These are phyloP conservation scores for Boletellus ananas DNA, from an alignment of 768 basidiomycete species.

Conservation along the genomic window DNA sequence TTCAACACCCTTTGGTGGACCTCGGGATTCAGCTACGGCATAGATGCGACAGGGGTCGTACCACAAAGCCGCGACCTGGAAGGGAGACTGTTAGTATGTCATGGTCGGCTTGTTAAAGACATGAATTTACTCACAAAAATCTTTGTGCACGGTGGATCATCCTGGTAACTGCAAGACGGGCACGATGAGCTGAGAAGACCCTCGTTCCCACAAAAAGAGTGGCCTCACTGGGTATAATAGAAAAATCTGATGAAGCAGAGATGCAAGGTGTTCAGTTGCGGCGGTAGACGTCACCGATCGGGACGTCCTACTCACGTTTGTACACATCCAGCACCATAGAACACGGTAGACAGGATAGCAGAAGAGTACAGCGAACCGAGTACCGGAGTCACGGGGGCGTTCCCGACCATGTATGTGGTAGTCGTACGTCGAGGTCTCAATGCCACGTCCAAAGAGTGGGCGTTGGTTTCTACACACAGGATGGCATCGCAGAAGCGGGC, in stretches of 20 bases:
- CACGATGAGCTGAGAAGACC: neutral
- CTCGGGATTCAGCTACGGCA: neutral
- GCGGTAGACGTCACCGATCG: too few species aligned
- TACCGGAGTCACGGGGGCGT: too few species aligned
- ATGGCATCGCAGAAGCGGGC: too few species aligned
- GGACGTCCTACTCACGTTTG: neutral
- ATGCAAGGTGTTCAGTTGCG: neutral
- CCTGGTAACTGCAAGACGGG: neutral
- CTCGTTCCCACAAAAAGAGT: too few species aligned
- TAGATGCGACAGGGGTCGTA: neutral
- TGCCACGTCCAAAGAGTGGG: too few species aligned
- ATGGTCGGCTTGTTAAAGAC: neutral
- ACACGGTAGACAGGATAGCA: neutral
- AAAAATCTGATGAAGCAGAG: neutral
- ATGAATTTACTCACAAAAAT: neutral
- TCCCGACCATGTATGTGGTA: too few species aligned
- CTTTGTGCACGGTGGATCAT: neutral
- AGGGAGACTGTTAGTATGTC: neutral
- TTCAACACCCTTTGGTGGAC: neutral
- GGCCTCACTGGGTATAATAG: slow-evolving; percentile 1
- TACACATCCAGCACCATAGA: slow-evolving; percentile 1
- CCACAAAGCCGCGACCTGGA: slow-evolving; percentile 1
- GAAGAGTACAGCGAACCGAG: neutral
- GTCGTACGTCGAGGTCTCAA: too few species aligned
- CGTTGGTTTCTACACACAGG: too few species aligned